Base-by-base conservation (phyloP, 2,329 filamentous ascomycete species). In the Alternaria metachromatica region DNA sequence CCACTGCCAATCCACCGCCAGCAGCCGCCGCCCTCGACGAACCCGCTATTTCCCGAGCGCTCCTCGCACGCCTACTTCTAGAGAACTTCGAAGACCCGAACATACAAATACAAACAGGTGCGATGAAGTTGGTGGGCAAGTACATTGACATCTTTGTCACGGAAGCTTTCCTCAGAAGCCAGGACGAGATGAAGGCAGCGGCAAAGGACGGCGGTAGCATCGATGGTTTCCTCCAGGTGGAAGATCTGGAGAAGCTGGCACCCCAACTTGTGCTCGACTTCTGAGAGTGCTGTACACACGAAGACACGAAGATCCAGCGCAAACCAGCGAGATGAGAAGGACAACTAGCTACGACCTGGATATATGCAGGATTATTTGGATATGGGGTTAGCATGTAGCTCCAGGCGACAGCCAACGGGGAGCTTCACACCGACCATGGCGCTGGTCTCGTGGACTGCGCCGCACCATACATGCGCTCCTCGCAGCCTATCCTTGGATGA, bases 101-200 rank as follows among this genome's bases (percentile, higher is more conserved):
- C 13, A 78, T 72, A 33, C 72, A 78, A 51, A 80, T 80, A 58
- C 72, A 77, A 58, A 75, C 76, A 49, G 78, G 77, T 33, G 77
- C 71, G 5, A 92, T 94, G 77, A 86, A 83, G 7, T 87, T 94
- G 1, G 87, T 94, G 62, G 91, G 89, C 13, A 93, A 91, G 81
- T 98, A 98, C 78, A 87, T 97, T 80, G 93, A 97, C 80, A 88
- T 95, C 0, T 98, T 97, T 81, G 91, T 97, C 57, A 87, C 92
- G 65, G 95, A 98, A 82, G 93, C 93, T 1, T 89, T 98, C 76
- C 93, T 93, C 15, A 83, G 95, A 75, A 90, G 92, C 43, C 88
- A 89, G 10, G 88, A 89, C 62, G 91, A 93, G 83, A 90, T 90
- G 76, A 84, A 78, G 44, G 81, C 84, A 79, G 78, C 79, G 33